Percentiles rank a stretch among this genome's conserved stretches.
phyloP scores from a whole-genome alignment of 441 rosid species.

The Aleurites moluccanus region DNA sequence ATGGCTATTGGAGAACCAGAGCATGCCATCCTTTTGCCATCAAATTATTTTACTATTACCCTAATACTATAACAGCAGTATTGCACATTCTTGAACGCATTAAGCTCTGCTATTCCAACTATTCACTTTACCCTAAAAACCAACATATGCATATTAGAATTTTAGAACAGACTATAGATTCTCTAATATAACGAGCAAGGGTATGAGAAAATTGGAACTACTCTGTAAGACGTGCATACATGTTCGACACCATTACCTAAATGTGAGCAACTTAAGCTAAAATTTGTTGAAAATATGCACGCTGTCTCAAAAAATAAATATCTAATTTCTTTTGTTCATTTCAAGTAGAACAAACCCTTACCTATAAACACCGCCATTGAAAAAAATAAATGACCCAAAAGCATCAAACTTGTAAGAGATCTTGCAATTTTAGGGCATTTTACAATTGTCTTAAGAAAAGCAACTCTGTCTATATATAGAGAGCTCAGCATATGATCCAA shows the following conservation, averaged over 20 bases:
- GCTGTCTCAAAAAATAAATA: background rate
- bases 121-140: no score
- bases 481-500: background rate
- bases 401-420: background rate
- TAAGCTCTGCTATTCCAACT: no score
- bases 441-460: background rate
- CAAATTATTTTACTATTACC: background rate
- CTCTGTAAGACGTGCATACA: background rate
- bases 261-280: conserved; percentile 1
- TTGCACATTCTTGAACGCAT: background rate
- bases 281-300: background rate
- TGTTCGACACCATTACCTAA: background rate
- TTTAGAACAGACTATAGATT: background rate
- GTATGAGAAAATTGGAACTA: background rate
- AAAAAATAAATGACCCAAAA: background rate
- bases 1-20: no score
- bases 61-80: background rate
- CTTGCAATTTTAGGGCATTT: background rate
- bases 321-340: background rate
- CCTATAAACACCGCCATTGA: background rate
- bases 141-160: background rate
- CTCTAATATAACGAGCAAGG: background rate
- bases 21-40: background rate
- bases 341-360: background rate
- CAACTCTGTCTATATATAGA: background rate